Percentiles rank a stretch among this genome's conserved stretches.
Conservation (phyloP, 805 yeast genomes). For the Ogataea siamensis region DNA sequence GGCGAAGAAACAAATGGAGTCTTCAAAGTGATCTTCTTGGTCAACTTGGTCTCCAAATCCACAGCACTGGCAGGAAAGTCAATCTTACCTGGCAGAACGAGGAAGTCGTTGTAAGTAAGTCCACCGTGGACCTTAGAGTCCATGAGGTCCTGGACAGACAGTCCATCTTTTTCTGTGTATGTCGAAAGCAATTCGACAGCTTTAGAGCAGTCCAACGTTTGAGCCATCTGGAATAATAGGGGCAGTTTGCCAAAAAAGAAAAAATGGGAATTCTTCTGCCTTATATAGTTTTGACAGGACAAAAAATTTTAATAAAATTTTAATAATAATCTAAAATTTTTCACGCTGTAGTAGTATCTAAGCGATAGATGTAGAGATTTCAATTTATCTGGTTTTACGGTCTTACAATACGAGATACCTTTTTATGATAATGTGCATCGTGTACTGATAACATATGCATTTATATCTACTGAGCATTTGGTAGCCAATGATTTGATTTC, state of each 20-base stretch:
- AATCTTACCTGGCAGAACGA: conserved; percentile 93
- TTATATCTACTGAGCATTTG: no score
- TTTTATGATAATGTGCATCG: no score
- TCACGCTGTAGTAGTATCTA: neutral
- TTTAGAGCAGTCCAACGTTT: conserved; percentile 41
- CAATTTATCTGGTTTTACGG: no score
- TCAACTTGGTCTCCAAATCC: conserved; percentile 77
- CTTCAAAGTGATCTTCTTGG: conserved; percentile 87
- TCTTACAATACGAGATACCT: no score
- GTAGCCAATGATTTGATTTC: no score
- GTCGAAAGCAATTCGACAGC: conserved; percentile 68
- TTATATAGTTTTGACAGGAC: conserved; percentile 12
- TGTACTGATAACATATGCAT: no score
- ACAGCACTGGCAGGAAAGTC: conserved; percentile 81
- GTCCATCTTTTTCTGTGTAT: conserved; percentile 78
- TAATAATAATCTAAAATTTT: conserved; percentile 5
- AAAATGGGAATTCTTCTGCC: conserved; percentile 7
- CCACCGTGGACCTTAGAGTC: conserved; percentile 93
- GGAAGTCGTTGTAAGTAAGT: conserved; percentile 93
- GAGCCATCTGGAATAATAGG: conserved; percentile 13
- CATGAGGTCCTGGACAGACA: conserved; percentile 79
- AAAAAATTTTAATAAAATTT: conserved; percentile 3
- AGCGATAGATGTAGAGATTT: no score
- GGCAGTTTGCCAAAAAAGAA: conserved; percentile 29
- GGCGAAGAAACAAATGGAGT: conserved; percentile 97